These are phyloP conservation scores for Nannizziopsis arthrosporioides DNA, from an alignment of 2,329 filamentous ascomycete species.

Conservation along the genomic window DNA sequence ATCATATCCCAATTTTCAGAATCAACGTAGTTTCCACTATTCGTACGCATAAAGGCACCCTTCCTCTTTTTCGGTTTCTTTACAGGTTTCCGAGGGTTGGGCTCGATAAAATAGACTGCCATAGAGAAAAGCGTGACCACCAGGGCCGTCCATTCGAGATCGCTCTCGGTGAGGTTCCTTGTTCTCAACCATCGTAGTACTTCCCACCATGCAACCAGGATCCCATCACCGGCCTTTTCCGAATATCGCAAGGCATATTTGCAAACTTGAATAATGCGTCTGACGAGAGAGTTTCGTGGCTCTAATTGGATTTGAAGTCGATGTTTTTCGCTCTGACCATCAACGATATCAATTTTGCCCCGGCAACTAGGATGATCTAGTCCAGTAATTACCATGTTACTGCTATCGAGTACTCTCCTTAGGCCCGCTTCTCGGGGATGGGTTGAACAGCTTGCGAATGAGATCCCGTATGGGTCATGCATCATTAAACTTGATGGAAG, in stretches of 20 bases:
- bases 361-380: constrained; percentile 48
- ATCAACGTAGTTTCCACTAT: constrained; percentile 38
- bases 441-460: constrained; percentile 41
- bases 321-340: constrained; percentile 51
- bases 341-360: constrained; percentile 55
- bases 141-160: constrained; percentile 59
- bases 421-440: constrained; percentile 44
- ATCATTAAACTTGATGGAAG: constrained; percentile 48
- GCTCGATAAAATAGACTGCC: constrained; percentile 47
- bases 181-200: constrained; percentile 55
- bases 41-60: constrained; percentile 37
- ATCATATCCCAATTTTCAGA: constrained; percentile 40
- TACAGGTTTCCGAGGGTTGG: constrained; percentile 24
- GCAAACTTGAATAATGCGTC: constrained; percentile 49
- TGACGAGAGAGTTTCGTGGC: constrained; percentile 52
- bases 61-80: constrained; percentile 31
- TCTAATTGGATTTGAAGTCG: constrained; percentile 57
- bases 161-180: constrained; percentile 37
- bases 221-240: constrained; percentile 45
- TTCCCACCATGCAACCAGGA: constrained; percentile 63
- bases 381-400: constrained; percentile 35
- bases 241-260: constrained; percentile 51
- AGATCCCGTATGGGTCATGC: constrained; percentile 49
- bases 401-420: constrained; percentile 35
- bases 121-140: constrained; percentile 53